Conservation (phyloP, 257 asterid species). For the Plantago elongata region DNA sequence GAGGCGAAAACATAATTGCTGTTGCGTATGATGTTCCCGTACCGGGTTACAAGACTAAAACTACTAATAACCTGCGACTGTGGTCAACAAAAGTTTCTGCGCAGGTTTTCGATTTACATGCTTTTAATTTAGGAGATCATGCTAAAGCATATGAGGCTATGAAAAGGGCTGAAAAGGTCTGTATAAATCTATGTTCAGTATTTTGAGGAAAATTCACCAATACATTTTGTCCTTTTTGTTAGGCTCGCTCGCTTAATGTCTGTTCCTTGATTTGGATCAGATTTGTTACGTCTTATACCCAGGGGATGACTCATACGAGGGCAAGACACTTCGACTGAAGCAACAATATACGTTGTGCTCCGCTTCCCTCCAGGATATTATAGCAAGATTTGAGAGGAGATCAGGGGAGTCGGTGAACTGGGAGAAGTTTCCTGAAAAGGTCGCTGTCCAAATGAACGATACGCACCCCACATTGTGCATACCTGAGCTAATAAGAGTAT, state of each 20-base stretch:
- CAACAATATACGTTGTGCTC: conserved; percentile 64
- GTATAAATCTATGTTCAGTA: too few species aligned
- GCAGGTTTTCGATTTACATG: conserved; percentile 47
- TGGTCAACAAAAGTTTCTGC: conserved; percentile 57
- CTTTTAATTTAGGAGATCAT: conserved; percentile 55
- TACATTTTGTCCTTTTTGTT: not conserved
- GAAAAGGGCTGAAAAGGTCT: conserved; percentile 58
- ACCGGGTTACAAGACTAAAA: conserved; percentile 64
- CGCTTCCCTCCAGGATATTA: conserved; percentile 67
- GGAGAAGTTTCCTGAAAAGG: conserved; percentile 53
- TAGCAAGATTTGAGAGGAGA: conserved; percentile 50
- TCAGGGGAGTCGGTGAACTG: conserved; percentile 42
- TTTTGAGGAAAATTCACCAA: too few species aligned
- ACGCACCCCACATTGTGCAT: conserved; percentile 67
- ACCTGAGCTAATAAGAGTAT: conserved; percentile 56
- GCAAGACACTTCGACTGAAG: conserved; percentile 56
- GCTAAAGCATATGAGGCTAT: conserved; percentile 55
- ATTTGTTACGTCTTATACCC: conserved; percentile 61
- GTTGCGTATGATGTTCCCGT: conserved; percentile 68
- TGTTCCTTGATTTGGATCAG: conserved; percentile 24
- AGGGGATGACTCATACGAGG: conserved; percentile 58
- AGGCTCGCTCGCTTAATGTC: not conserved
- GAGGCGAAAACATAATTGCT: conserved; percentile 55
- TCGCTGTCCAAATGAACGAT: conserved; percentile 62
- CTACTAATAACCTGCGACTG: conserved; percentile 51